Evolutionary conservation across 2,329 filamentous ascomycete genomes (phyloP).

Genomic region (Ophiostoma australiae): DNA sequence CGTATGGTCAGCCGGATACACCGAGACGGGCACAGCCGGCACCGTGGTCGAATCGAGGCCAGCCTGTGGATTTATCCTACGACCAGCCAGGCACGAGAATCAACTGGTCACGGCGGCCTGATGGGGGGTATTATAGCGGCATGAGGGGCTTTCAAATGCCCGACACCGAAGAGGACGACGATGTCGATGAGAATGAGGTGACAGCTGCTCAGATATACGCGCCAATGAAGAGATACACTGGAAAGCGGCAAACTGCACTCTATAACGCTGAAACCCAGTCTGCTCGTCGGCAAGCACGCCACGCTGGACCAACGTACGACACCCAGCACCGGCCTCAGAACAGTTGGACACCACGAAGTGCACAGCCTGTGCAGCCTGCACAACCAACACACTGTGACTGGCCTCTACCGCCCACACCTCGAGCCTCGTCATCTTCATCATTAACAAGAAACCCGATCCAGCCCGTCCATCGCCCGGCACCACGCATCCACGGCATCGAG

Average conservation of each 20-base stretch:
- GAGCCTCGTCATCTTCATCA: slow-evolving; percentile 18
- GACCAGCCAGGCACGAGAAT: background rate
- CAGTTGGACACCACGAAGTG: background rate
- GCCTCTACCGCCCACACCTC: slow-evolving; percentile 14
- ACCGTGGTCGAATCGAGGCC: background rate
- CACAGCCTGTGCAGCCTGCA: background rate
- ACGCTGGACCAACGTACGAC: background rate
- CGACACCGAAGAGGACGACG: background rate
- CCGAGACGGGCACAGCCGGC: background rate
- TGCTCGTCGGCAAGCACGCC: background rate
- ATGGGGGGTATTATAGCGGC: background rate
- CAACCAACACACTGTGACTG: background rate
- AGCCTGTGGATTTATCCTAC: background rate
- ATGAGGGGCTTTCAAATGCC: background rate
- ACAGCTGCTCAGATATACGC: background rate
- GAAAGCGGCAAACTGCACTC: background rate
- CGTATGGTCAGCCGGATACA: background rate
- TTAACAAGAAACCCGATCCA: background rate
- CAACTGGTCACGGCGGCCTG: slow-evolving; percentile 18
- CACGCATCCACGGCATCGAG: slow-evolving; percentile 34
- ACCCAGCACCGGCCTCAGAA: background rate
- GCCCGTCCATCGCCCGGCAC: background rate
- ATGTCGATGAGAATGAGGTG: background rate
- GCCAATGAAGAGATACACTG: background rate
- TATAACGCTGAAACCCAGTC: background rate